These are phyloP conservation scores for Aeschynomene evenia DNA, from an alignment of 306 rosid species.

Conservation along the genomic window DNA sequence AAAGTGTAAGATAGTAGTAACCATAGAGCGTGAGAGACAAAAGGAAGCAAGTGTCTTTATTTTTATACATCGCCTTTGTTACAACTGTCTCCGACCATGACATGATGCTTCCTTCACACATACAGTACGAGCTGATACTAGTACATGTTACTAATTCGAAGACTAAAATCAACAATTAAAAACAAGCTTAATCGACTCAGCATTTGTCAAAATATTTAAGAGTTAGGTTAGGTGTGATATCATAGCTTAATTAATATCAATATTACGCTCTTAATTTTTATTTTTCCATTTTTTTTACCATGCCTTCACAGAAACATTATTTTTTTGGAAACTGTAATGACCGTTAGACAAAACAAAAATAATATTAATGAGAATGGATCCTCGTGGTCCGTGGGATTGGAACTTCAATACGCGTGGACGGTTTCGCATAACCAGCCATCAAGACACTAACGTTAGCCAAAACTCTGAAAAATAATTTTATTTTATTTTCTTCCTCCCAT, in stretches of 20 bases:
- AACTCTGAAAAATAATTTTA: too few species aligned
- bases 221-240: not conserved
- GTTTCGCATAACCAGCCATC: not conserved
- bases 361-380: not conserved
- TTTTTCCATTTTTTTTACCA: too few species aligned
- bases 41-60: not conserved
- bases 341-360: not conserved
- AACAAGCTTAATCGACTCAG: not conserved
- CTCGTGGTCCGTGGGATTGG: not conserved
- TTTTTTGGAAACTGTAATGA: not conserved
- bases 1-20: too few species aligned
- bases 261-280: too few species aligned
- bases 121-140: not conserved
- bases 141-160: not conserved
- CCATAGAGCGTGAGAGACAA: not conserved
- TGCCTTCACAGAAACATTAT: not conserved
- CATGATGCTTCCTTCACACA: not conserved
- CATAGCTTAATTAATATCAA: too few species aligned
- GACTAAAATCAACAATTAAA: not conserved
- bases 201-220: not conserved
- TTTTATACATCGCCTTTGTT: not conserved
- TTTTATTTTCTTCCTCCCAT: too few species aligned
- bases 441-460: not conserved
- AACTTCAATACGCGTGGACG: not conserved
- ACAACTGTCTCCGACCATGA: not conserved